Evolutionary conservation across 2,329 filamentous ascomycete species (phyloP).

Genomic region (Clonostachys chloroleuca): DNA sequence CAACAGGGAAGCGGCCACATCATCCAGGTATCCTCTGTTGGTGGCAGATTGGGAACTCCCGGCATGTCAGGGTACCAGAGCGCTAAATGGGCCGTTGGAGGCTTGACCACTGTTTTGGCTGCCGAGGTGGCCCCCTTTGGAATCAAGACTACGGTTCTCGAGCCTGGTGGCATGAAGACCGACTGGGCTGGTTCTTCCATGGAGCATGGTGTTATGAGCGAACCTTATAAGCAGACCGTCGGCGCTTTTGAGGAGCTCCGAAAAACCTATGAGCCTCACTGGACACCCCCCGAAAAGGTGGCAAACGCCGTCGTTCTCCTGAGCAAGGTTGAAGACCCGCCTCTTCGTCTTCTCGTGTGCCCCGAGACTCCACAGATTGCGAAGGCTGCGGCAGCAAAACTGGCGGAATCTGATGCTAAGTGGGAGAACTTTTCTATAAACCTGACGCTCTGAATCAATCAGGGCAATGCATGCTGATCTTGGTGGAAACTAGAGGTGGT

Average conservation of each 20-base stretch:
- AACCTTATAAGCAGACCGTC: slow-evolving; percentile 28
- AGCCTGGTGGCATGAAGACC: slow-evolving; percentile 33
- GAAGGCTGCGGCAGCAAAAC: slow-evolving; percentile 6
- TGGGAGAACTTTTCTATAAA: slow-evolving; percentile 12
- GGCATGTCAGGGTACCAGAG: slow-evolving; percentile 28
- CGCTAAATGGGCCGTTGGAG: slow-evolving; percentile 30
- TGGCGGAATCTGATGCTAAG: slow-evolving; percentile 21
- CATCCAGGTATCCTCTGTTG: slow-evolving; percentile 31
- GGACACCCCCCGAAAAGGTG: slow-evolving; percentile 13
- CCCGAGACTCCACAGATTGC: slow-evolving; percentile 15
- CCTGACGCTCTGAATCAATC: not conserved
- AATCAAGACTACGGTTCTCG: slow-evolving; percentile 29
- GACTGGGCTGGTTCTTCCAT: slow-evolving; percentile 28
- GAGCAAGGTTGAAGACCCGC: slow-evolving; percentile 15
- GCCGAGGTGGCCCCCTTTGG: slow-evolving; percentile 28
- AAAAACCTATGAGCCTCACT: not conserved
- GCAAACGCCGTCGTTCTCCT: slow-evolving; percentile 18
- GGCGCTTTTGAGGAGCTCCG: slow-evolving; percentile 12
- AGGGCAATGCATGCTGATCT: no score
- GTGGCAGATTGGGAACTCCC: slow-evolving; percentile 24
- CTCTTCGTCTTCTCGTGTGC: slow-evolving; percentile 23
- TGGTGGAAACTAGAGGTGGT: no score
- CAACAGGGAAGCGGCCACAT: slow-evolving; percentile 22
- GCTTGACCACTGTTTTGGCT: slow-evolving; percentile 26
- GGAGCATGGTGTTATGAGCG: slow-evolving; percentile 14